A percentile compares a stretch with the other conserved stretches of the same genome.
phyloP scores from a whole-genome alignment of 2,329 filamentous ascomycete genomes.

The Thielaviopsis ethacetica region DNA sequence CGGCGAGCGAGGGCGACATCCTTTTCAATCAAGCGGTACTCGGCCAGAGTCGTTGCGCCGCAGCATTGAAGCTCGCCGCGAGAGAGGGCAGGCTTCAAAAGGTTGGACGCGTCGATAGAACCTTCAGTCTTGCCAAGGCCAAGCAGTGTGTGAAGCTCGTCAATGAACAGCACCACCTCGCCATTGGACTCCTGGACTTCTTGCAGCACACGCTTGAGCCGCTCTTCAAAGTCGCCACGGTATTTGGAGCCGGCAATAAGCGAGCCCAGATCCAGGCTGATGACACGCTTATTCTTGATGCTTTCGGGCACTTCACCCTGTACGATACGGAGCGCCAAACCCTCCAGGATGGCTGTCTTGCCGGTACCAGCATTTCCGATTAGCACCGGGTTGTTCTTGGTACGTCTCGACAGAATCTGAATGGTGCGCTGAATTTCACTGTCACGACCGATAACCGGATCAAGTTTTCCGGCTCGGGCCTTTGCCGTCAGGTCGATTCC shows the following conservation, averaged over 20 bases:
- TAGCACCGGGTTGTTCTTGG: constrained; percentile 92
- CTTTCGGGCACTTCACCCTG: constrained; percentile 88
- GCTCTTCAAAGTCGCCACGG: constrained; percentile 87
- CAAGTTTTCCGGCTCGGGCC: constrained; percentile 77
- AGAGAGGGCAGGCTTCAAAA: constrained; percentile 85
- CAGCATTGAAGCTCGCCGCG: constrained; percentile 89
- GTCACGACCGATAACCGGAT: constrained; percentile 89
- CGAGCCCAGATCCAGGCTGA: constrained; percentile 75
- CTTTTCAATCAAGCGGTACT: constrained; percentile 90
- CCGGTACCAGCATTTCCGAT: constrained; percentile 84
- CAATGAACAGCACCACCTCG: constrained; percentile 84
- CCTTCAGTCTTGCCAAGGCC: constrained; percentile 91
- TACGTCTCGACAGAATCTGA: constrained; percentile 78
- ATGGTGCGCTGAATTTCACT: constrained; percentile 86
- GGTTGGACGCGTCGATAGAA: constrained; percentile 88
- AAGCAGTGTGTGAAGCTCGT: constrained; percentile 81
- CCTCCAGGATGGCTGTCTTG: constrained; percentile 87
- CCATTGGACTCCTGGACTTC: constrained; percentile 84
- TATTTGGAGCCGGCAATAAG: constrained; percentile 94
- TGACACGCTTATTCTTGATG: constrained; percentile 83
- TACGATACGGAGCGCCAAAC: constrained; percentile 77
- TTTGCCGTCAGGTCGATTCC: constrained; percentile 77
- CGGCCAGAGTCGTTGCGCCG: constrained; percentile 80
- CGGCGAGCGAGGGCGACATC: constrained; percentile 82
- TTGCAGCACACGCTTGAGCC: constrained; percentile 75